Evolutionary conservation across 78 protist species (phyloP), one percentile per base, ranked within the genome.

Genomic region (Ministeria vibrans): DNA sequence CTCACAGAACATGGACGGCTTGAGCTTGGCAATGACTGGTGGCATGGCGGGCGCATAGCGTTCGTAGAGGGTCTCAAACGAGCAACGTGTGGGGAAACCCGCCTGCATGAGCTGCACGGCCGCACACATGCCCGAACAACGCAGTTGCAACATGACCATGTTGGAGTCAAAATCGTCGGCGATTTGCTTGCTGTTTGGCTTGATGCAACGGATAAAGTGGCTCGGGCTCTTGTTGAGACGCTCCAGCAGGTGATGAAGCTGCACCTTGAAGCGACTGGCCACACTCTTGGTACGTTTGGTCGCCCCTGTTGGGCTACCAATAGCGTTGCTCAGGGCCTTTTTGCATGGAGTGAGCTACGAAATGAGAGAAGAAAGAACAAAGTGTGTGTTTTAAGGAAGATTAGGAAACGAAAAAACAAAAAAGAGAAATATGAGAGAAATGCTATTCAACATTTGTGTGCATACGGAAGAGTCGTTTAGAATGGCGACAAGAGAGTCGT

Each of bases 131-230:
- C 83, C 83, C 13, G 49, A 20, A 64, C 83, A 79, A 32, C 38
- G 75, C 28, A 79, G 73, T 75, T 79, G 83, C 41, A 9, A 23
- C 43, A 63, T 23, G 32, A 79, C 28, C 0, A 43, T 46, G 70
- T 7, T 36, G 0, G 43, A 74, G 72, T 25, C 63, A 43, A 87
- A 68, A 30, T 9, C 1, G 34, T 59, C 1, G 36, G 92, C 78
- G 64, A 0, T n/a, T 45, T 55, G 41, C 72, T 6, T 42, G 55
- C 22, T 62, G 87, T 91, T 91, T 36, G 94, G 91, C 72, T 88
- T 87, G 80, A 91, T 11, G 82, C 91, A 89, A 55, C 91, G 83
- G 45, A 88, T 28, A 23, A 78, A 90, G 78, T 78, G 75, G 30
- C 85, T 43, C 23, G 49, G 68, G 85, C 43, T 62, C n/a, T 34